Percentiles rank a stretch among this genome's conserved stretches.
Conservation (phyloP, 139 green algal species). For the Coelastrella sp. region DNA sequence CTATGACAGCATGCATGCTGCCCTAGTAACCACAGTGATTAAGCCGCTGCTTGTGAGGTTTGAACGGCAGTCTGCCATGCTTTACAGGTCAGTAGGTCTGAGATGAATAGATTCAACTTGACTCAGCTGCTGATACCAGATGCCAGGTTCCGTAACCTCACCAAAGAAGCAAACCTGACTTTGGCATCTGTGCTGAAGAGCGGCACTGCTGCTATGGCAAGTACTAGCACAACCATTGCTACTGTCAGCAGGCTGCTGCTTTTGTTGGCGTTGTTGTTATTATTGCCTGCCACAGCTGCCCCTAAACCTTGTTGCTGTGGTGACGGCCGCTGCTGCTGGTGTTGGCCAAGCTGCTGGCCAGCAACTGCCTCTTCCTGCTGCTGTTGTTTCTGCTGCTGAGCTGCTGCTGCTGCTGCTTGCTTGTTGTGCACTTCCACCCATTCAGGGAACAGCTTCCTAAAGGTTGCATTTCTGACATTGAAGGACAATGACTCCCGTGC, state of each 20-base stretch:
- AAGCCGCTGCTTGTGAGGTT: too few species aligned
- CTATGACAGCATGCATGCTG: too few species aligned
- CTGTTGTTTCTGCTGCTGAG: constrained; percentile 25
- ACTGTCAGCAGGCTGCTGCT: constrained; percentile 44
- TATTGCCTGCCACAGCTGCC: background rate
- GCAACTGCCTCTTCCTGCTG: constrained; percentile 37
- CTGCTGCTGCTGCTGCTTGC: constrained; percentile 27
- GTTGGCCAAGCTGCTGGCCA: background rate
- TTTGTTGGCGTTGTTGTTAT: background rate
- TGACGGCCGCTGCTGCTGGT: constrained; percentile 15
- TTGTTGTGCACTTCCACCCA: constrained; percentile 64
- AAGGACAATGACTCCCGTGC: constrained; percentile 73
- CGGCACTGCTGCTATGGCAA: constrained; percentile 55
- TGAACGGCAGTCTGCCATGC: too few species aligned
- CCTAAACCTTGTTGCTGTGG: background rate
- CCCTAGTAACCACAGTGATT: too few species aligned
- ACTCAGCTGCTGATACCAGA: constrained; percentile 10
- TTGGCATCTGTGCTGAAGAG: constrained; percentile 36
- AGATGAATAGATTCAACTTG: too few species aligned
- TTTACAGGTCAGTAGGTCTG: too few species aligned
- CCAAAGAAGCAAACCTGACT: constrained; percentile 4
- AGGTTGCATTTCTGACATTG: constrained; percentile 79
- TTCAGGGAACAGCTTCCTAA: constrained; percentile 86
- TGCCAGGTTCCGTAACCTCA: background rate
- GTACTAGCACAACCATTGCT: constrained; percentile 51